Base-by-base conservation (phyloP, 176 grass and related monocot species). In the Panicum miliaceum region DNA sequence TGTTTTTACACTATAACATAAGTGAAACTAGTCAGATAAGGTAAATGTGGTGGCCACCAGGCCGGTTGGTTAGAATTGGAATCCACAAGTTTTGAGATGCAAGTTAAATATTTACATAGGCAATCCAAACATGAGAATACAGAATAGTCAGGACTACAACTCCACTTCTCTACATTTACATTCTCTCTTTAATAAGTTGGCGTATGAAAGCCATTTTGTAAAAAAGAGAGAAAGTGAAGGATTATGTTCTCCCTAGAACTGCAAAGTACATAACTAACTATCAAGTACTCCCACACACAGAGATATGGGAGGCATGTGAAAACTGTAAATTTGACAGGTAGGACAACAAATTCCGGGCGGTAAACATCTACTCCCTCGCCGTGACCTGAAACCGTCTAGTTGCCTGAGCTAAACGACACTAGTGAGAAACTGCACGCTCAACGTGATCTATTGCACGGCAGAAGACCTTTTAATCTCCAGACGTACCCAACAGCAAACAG, bases 51-150 rank as follows among this genome's bases (percentile, higher is more conserved):
- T n/a, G n/a, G n/a, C n/a, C n/a, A n/a, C n/a, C n/a, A 43, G 69
- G 43, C 42, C 14, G 77, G 37, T 14, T 35, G 58, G 13, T 16
- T n/a, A 34, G 43, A 34, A 90, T 32, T 34, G 18, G 71, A 57
- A 74, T 12, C 2, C 41, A 8, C 41, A 42, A 42, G 41, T 46
- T 25, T 46, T 25, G 8, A 48, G 26, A 41, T 51, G 53, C 79
- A 61, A 82, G 16, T 50, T 46, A 77, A 77, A 6, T 10, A 82
- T 26, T 46, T 82, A 76, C 57, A 77, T 29, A 9, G 69, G 26
- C 46, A 26, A 84, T 32, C 29, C 29, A 32, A 32, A 32, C 29
- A 48, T 35, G 27, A 78, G 23, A 14, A 61, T 27, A 64, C 22
- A 78, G 23, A 14, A 61, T 27, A 64, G n/a, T n/a, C 8, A 11